Evolutionary conservation across 306 rosid species (phyloP).

Genomic region (Mimosa pudica): DNA sequence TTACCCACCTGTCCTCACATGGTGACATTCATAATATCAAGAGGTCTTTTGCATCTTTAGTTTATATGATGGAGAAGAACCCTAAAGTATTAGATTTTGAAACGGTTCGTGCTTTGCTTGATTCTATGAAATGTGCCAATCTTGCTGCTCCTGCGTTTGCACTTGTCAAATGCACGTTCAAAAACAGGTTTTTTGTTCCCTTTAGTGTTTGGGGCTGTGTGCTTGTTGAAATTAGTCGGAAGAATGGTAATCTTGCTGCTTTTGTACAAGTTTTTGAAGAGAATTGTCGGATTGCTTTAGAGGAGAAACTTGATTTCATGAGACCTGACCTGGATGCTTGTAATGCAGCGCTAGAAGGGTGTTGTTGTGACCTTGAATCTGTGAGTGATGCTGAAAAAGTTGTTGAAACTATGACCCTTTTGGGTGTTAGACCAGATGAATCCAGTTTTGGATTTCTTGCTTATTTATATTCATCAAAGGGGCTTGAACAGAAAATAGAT

Average conservation of each 20-base stretch:
- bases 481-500: constrained; percentile 58
- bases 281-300: constrained; percentile 68
- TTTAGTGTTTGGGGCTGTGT: constrained; percentile 68
- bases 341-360: constrained; percentile 85
- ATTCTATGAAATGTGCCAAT: constrained; percentile 67
- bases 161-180: constrained; percentile 66
- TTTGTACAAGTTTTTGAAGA: constrained; percentile 70
- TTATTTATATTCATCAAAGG: constrained; percentile 82
- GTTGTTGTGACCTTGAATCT: constrained; percentile 73
- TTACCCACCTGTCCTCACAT: constrained; percentile 66
- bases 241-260: constrained; percentile 53
- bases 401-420: constrained; percentile 64
- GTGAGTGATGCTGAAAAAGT: constrained; percentile 66
- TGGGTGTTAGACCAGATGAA: constrained; percentile 73
- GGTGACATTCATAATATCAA: constrained; percentile 72
- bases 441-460: constrained; percentile 78
- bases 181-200: constrained; percentile 69
- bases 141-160: constrained; percentile 84
- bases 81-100: constrained; percentile 52
- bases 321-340: constrained; percentile 76
- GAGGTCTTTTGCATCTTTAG: constrained; percentile 74
- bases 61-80: constrained; percentile 61
- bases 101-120: constrained; percentile 54
- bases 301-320: constrained; percentile 75
- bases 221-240: constrained; percentile 65